Evolutionary conservation across 345 rosid species (phyloP).

Genomic region (Rhizophora apiculata): DNA sequence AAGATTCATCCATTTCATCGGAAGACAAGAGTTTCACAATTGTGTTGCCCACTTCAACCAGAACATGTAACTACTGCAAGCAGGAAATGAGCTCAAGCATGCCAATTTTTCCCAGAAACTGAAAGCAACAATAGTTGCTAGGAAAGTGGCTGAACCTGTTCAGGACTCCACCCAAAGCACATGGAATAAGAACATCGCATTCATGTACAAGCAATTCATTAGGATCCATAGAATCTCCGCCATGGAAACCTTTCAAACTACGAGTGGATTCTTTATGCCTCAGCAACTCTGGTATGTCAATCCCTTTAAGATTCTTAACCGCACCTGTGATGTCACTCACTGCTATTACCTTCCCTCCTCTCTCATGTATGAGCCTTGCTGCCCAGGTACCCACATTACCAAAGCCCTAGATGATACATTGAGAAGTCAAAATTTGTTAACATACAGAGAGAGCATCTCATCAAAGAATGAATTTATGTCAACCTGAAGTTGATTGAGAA

Average conservation of each 20-base stretch:
- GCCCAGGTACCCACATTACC: constrained; percentile 99
- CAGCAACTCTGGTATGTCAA: constrained; percentile 56
- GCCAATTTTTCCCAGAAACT: too few relatives aligned
- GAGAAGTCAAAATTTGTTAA: not conserved
- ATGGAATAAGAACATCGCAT: constrained; percentile 95
- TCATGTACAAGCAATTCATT: constrained; percentile 70
- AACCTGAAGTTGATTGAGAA: not conserved
- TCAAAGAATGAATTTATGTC: not conserved
- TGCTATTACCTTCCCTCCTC: constrained; percentile 88
- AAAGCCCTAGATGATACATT: constrained; percentile 58
- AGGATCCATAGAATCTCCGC: constrained; percentile 75
- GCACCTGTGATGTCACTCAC: constrained; percentile 97
- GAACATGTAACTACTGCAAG: too few relatives aligned
- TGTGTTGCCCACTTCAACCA: too few relatives aligned
- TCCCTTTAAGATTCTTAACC: constrained; percentile 70
- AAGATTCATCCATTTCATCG: too few relatives aligned
- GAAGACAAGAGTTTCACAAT: too few relatives aligned
- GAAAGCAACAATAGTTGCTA: not conserved
- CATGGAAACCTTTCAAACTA: constrained; percentile 59
- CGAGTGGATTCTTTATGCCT: constrained; percentile 63
- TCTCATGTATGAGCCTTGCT: constrained; percentile 77
- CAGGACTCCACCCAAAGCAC: constrained; percentile 95
- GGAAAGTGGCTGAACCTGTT: constrained; percentile 52
- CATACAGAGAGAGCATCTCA: not conserved
- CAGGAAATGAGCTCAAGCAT: too few relatives aligned